Base-by-base conservation (phyloP, 2,329 filamentous ascomycete genomes). In the Ophiostoma tasmaniense region DNA sequence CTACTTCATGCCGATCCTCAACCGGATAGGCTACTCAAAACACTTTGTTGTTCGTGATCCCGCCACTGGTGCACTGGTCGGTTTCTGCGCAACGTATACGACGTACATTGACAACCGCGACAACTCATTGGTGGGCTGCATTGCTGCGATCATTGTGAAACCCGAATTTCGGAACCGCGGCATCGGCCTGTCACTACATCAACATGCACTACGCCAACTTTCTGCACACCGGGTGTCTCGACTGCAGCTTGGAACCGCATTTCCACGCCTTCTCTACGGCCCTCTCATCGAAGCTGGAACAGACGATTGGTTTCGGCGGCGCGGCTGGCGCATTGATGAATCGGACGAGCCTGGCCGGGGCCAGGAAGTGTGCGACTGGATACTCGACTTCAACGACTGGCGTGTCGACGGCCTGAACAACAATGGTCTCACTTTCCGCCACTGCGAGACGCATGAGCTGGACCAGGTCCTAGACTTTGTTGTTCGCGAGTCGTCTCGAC, bases 61-160 rank as follows among this genome's bases (percentile, higher is more conserved):
- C 1, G 75, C 75, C 13, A 80, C 76, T 2, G 75, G 75, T 8
- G 78, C 79, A 45, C 73, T 85, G 30, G 74, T 88, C 50, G 86
- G 85, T 0, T 87, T 88, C 71, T 87, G 85, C 73, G 85, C 85
- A 11, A 87, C 85, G 10, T 88, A 85, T 73, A 83, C 85, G 37
- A 85, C 83, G 3, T 87, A 84, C 75, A 80, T 82, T 64, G 83
- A 86, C 71, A 81, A 81, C 71, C 81, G 79, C 52, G 81, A 80
- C 25, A 82, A 85, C 71, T 80, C 80, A 42, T 77, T 87, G 55
- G 79, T 87, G 64, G 86, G 85, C 10, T 87, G 84, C 3, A 74
- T 88, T 39, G 85, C 85, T 13, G 76, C 81, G 13, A 75, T 88
- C 35, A 75, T 88, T 42, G 85, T 88, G 25, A 81, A 80, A 39